These are phyloP conservation scores for Solanum rostratum DNA, from an alignment of 257 asterid species.

Conservation along the genomic window DNA sequence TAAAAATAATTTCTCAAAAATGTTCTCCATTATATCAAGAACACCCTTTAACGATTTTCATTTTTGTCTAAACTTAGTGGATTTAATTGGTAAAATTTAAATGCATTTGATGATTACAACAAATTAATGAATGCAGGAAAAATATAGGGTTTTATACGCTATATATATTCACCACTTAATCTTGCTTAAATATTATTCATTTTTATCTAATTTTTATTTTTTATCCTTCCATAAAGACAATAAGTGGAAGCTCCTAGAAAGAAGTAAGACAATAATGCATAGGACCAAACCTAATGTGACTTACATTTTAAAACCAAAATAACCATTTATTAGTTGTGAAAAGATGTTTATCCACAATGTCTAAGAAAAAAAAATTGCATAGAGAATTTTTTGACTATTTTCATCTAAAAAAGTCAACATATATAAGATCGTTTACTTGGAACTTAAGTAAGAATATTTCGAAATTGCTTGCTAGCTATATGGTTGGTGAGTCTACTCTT, in stretches of 20 bases:
- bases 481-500: neutral
- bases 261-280: neutral
- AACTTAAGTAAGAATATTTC: neutral
- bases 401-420: neutral
- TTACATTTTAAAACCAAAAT: neutral
- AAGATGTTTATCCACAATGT: neutral
- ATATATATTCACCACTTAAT: neutral
- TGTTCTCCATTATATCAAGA: too few species aligned
- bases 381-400: neutral
- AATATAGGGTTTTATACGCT: neutral
- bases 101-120: too few species aligned
- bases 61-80: neutral
- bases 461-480: neutral
- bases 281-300: neutral
- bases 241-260: neutral
- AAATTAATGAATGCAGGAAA: neutral
- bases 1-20: too few species aligned
- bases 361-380: neutral
- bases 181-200: neutral
- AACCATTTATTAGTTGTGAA: neutral
- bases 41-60: too few species aligned
- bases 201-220: neutral
- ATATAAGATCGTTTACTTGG: neutral
- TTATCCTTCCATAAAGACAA: neutral
- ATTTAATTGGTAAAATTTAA: too few species aligned